Base-by-base conservation (phyloP, 495 filamentous ascomycete genomes). In the Penicillium salamii region DNA sequence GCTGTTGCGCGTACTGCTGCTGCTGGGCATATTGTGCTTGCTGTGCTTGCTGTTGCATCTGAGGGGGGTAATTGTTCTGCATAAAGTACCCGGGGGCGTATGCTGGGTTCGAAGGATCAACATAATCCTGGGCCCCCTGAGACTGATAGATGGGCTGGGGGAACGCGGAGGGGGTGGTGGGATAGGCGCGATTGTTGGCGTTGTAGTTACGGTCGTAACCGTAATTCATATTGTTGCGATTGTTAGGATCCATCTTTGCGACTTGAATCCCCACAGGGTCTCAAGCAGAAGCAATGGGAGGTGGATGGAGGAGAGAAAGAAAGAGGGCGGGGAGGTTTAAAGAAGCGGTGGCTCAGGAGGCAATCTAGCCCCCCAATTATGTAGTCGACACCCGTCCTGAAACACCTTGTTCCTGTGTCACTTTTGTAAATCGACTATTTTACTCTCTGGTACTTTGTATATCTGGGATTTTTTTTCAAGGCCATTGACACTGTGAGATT, bases 141-240 rank as follows among this genome's bases (percentile, higher is more conserved):
- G 81, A 84, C 45, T 80, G 79, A 64, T 84, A 88, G 62, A 95
- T 84, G 23, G 91, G 90, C 69, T 97, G 91, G 9, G 91, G 91
- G 59, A 97, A 97, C 41, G 91, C 93, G 52, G 91, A 96, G 46
- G 93, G 92, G 14, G 93, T 98, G 38, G 93, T 96, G 62, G 93
- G 95, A 80, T 92, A 98, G 49, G 87, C 83, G 69, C 89, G 88
- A 67, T 84, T 87, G 68, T 82, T 82, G 47, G 80, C 75, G 35
- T 84, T 80, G 59, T 83, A 82, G 57, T 80, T 79, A 57, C 84
- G 83, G 62, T 84, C 83, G 57, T 74, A 77, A 43, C 68, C 71
- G 63, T 90, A 87, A 68, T 90, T 91, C 53, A 90, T 75, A 61
- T 84, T 82, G 47, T 88, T 76, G 46, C 85, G 84, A 40, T 74